phyloP scores from a whole-genome alignment of 768 basidiomycete genomes.

The Boletellus ananas region DNA sequence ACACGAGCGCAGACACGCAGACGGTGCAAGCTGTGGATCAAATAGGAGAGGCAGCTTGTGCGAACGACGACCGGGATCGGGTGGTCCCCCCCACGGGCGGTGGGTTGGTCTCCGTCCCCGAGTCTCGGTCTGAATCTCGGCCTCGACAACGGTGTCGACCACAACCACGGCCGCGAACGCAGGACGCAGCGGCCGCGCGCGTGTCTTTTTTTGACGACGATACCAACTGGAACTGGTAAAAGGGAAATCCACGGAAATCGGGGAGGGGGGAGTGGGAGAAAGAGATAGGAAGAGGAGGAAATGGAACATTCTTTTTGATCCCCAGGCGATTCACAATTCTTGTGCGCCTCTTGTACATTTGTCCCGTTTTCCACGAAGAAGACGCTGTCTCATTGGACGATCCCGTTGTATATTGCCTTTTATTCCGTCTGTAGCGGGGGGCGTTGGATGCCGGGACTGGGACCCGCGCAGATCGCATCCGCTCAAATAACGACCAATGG shows the following conservation, averaged over 20 bases:
- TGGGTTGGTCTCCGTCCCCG: too few relatives aligned
- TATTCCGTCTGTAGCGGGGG: too few relatives aligned
- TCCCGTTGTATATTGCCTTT: not conserved
- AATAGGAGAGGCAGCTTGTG: too few relatives aligned
- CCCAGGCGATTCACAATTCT: too few relatives aligned
- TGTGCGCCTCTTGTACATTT: too few relatives aligned
- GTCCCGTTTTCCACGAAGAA: too few relatives aligned
- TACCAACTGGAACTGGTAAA: constrained; percentile 63
- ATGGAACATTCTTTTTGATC: too few relatives aligned
- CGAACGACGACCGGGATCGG: too few relatives aligned
- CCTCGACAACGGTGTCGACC: not conserved
- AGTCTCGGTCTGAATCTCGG: not conserved
- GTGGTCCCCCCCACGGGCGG: too few relatives aligned
- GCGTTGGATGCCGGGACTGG: not conserved
- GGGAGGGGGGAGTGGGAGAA: not conserved
- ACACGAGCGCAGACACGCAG: constrained; percentile 34
- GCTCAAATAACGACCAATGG: constrained; percentile 16
- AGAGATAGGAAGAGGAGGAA: not conserved
- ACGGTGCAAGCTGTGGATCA: constrained; percentile 4
- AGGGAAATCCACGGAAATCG: not conserved
- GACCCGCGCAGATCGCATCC: constrained; percentile 35
- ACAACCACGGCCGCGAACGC: not conserved
- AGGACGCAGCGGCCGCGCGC: not conserved
- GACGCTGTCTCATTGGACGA: not conserved
- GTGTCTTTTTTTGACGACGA: constrained; percentile 35